Evolutionary conservation across 257 asterid genomes (phyloP).

Genomic region (Apocynum venetum): DNA sequence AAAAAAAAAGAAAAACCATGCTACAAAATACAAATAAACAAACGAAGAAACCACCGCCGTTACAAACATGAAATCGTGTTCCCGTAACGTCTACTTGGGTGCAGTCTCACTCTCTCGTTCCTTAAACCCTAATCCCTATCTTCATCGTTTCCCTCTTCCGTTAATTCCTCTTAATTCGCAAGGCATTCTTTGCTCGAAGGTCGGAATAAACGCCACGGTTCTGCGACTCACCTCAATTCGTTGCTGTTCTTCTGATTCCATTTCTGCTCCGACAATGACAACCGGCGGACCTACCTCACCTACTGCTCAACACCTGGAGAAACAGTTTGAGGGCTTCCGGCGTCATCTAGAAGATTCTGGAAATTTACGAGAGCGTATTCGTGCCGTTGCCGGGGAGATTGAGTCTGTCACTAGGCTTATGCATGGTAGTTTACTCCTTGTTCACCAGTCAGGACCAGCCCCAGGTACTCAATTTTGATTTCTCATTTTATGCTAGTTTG

Average conservation of each 20-base stretch:
- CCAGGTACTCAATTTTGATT: slow-evolving; percentile 36
- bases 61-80: slow-evolving; percentile 21
- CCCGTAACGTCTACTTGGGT: slow-evolving; percentile 14
- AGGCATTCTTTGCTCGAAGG: neutral
- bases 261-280: slow-evolving; percentile 43
- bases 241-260: slow-evolving; percentile 19
- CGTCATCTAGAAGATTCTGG: slow-evolving; percentile 65
- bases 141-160: slow-evolving; percentile 4
- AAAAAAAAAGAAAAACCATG: neutral
- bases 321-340: slow-evolving; percentile 72
- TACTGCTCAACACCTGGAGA: slow-evolving; percentile 44
- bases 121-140: slow-evolving; percentile 34
- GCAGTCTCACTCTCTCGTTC: slow-evolving; percentile 12
- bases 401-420: slow-evolving; percentile 72
- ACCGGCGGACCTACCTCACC: slow-evolving; percentile 39
- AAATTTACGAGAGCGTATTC: slow-evolving; percentile 69
- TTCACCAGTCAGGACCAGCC: slow-evolving; percentile 66
- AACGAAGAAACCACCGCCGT: neutral
- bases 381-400: slow-evolving; percentile 63
- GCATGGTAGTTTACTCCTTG: slow-evolving; percentile 69
- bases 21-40: no score
- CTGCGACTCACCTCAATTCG: slow-evolving; percentile 8
- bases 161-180: slow-evolving; percentile 4
- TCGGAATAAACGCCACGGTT: slow-evolving; percentile 7
- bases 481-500: neutral